phyloP scores from a whole-genome alignment of 2,329 filamentous ascomycete species.

The Rutstroemia sydowiana region DNA sequence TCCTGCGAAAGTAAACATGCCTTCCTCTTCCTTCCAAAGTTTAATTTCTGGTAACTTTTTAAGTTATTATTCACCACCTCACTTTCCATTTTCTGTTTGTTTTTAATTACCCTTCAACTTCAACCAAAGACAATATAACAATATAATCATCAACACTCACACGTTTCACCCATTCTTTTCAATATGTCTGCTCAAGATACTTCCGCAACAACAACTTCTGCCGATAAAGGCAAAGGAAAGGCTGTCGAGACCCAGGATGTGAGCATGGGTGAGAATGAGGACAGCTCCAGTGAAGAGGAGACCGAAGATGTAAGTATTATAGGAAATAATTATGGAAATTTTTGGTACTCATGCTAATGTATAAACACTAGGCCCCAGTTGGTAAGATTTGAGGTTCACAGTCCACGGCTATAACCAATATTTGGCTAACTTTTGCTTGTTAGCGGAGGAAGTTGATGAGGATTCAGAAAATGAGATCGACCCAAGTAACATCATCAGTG shows the following conservation, averaged over 20 bases:
- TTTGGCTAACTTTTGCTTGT: conserved; percentile 20
- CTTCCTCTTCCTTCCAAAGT: no score
- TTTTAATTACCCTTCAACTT: no score
- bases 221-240: conserved; percentile 87
- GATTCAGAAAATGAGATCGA: conserved; percentile 90
- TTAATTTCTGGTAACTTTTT: no score
- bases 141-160: background rate
- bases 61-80: no score
- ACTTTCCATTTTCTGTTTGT: no score
- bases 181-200: conserved; percentile 38
- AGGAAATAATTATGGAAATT: no score
- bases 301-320: conserved; percentile 47
- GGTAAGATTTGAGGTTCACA: conserved; percentile 24
- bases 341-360: no score
- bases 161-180: conserved; percentile 15
- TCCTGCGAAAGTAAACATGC: no score
- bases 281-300: conserved; percentile 61
- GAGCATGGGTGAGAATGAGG: conserved; percentile 57
- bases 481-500: conserved; percentile 73
- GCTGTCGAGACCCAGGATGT: conserved; percentile 51
- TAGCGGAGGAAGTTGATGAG: conserved; percentile 60
- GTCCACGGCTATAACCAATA: background rate
- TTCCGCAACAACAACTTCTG: conserved; percentile 29
- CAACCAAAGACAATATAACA: background rate
- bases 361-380: conserved; percentile 16